These are phyloP conservation scores for Cicer bijugum DNA, from an alignment of 306 rosid genomes.

Conservation along the genomic window DNA sequence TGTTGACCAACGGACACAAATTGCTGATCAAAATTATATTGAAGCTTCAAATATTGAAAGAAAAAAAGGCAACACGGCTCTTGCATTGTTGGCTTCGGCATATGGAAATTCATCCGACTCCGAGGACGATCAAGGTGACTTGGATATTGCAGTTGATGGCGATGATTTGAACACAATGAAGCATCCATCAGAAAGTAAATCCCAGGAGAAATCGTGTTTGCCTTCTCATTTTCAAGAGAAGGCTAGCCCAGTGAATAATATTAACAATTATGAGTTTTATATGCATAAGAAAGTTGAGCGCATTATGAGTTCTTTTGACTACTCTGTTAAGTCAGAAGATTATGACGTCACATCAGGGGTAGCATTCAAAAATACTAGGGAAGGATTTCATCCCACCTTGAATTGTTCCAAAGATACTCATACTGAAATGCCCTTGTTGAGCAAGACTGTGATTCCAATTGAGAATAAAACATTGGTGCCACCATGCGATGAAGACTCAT, in stretches of 20 bases:
- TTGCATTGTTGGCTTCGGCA: constrained; percentile 68
- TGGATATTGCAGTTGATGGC: constrained; percentile 44
- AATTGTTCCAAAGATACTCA: constrained; percentile 49
- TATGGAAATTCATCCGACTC: constrained; percentile 80
- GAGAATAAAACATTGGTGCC: constrained; percentile 54
- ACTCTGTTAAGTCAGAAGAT: constrained; percentile 48
- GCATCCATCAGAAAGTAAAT: constrained; percentile 51
- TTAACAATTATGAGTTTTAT: constrained; percentile 40
- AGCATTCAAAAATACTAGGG: constrained; percentile 42
- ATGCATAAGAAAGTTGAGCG: constrained; percentile 47
- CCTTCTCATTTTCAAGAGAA: constrained; percentile 46
- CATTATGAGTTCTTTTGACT: constrained; percentile 42
- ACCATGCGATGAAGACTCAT: constrained; percentile 68
- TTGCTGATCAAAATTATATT: constrained; percentile 45
- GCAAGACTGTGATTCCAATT: constrained; percentile 44
- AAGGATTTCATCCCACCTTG: constrained; percentile 33
- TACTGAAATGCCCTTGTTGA: constrained; percentile 51
- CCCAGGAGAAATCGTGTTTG: constrained; percentile 49
- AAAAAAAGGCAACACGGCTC: constrained; percentile 58
- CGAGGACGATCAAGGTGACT: constrained; percentile 65
- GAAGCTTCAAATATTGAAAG: constrained; percentile 48
- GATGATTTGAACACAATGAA: constrained; percentile 43
- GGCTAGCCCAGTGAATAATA: constrained; percentile 36
- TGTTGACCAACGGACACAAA: constrained; percentile 47
- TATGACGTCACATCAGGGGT: constrained; percentile 50